Evolutionary conservation across 2,329 filamentous ascomycete genomes (phyloP).

Genomic region (Bipolaris gigantea): DNA sequence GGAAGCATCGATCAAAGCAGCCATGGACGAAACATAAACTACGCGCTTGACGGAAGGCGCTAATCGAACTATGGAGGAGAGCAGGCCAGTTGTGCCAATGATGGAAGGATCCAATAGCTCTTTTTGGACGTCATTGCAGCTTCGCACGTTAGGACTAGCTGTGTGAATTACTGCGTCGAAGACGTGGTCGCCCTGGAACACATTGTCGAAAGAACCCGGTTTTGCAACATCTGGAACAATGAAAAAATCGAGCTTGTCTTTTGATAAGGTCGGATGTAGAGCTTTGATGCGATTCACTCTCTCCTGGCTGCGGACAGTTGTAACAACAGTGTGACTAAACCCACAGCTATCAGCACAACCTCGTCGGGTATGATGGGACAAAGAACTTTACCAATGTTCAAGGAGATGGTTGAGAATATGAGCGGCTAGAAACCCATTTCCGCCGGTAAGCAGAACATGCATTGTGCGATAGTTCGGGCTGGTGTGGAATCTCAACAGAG

Average conservation of each 20-base stretch:
- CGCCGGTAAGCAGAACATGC: conserved; percentile 45
- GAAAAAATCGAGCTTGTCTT: conserved; percentile 60
- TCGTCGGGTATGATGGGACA: not conserved
- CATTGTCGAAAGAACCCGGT: conserved; percentile 64
- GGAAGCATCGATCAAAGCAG: conserved; percentile 57
- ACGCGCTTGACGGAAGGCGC: conserved; percentile 70
- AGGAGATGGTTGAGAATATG: conserved; percentile 60
- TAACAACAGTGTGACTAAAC: conserved; percentile 58
- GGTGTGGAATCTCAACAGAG: not conserved
- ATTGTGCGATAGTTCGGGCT: not conserved
- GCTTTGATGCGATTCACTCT: conserved; percentile 60
- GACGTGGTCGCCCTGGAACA: conserved; percentile 57
- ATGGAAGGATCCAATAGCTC: conserved; percentile 60
- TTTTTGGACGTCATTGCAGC: conserved; percentile 67
- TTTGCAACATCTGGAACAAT: conserved; percentile 72
- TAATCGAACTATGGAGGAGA: conserved; percentile 59
- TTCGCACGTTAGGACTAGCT: conserved; percentile 46
- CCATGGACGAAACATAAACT: conserved; percentile 66
- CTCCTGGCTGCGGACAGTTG: conserved; percentile 59
- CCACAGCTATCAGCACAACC: not conserved
- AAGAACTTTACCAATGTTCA: conserved; percentile 31
- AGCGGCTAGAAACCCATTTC: conserved; percentile 63
- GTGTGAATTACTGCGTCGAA: conserved; percentile 63
- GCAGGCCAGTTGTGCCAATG: conserved; percentile 61
- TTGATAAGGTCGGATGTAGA: conserved; percentile 51